Conservation (phyloP, 2,329 filamentous ascomycete species). For the Exophiala oligosperma region DNA sequence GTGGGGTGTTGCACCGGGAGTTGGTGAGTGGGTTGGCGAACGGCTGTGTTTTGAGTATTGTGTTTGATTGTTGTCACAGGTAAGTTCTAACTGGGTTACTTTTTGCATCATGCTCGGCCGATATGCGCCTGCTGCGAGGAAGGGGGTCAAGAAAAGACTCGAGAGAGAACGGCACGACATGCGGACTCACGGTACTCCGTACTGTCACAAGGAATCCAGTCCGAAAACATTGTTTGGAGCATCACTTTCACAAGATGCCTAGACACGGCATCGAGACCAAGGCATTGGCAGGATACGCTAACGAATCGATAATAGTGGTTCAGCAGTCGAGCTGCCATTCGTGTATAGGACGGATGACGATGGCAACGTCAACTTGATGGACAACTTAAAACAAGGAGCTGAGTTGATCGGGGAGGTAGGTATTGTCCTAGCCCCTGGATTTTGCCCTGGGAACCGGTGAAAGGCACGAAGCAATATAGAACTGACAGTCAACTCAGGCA, state of each 20-base stretch:
- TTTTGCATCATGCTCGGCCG: not conserved
- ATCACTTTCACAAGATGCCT: not conserved
- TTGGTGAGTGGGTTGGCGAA: slow-evolving; percentile 46
- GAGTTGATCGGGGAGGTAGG: slow-evolving; percentile 52
- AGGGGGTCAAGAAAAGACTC: too few relatives aligned
- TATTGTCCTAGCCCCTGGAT: not conserved
- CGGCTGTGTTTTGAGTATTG: slow-evolving; percentile 24
- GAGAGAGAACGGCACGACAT: too few relatives aligned
- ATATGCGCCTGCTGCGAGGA: too few relatives aligned
- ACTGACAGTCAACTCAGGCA: slow-evolving; percentile 4
- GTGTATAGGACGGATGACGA: slow-evolving; percentile 59
- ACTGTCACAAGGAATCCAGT: too few relatives aligned
- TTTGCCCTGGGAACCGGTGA: not conserved
- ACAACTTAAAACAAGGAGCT: slow-evolving; percentile 55
- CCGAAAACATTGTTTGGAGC: too few relatives aligned
- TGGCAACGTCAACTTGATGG: slow-evolving; percentile 56
- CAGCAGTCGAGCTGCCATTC: slow-evolving; percentile 59
- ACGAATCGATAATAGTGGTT: slow-evolving; percentile 44
- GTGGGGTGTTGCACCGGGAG: slow-evolving; percentile 38
- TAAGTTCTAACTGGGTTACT: slow-evolving; percentile 56
- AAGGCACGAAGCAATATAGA: not conserved
- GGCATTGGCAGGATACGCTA: not conserved
- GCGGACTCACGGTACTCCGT: too few relatives aligned
- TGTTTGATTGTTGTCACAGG: slow-evolving; percentile 63
- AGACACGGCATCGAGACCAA: not conserved